Base-by-base conservation (phyloP, 164 flowering plant species). In the Buxus sempervirens region DNA sequence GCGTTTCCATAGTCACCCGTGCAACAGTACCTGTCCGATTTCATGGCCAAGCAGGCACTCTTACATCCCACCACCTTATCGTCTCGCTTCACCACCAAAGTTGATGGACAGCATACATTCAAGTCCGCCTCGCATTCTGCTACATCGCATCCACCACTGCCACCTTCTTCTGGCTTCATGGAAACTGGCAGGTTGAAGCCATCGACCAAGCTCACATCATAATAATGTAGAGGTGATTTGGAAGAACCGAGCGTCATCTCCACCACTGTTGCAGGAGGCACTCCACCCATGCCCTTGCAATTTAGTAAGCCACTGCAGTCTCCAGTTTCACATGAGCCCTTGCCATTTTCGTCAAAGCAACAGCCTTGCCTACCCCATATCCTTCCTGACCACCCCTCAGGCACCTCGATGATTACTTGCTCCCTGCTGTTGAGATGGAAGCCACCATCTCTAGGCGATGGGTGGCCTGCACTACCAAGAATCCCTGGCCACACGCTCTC, bases 151-250 rank as follows among this genome's bases (percentile, higher is more conserved):
- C 90, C 88, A 0, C 73, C 66, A 0, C 88, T 89, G 4, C 94
- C 94, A 0, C 88, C 90, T 0, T 88, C 79, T 0, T 88, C 79
- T 0, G 95, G 95, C 7, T 59, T 76, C 92, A 91, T 88, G 0
- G 97, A 75, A 6, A 91, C 88, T 0, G 95, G 97, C 36, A 91
- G 73, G 68, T 91, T 86, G 71, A 88, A 88, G 13, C 93, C 93
- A 54, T 88, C 93, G 0, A 88, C 90, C 24, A 88, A 58, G 58
- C 90, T 86, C 32, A 88, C 88, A 64, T 88, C 93, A 24, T 88
- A 88, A 85, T 72, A 88, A 71, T 90, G 76, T 21, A 78, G 45
- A 12, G 83, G 75, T 0, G 84, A 83, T 10, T 38, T 54, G 0
- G 82, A 65, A 1, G 83, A 77, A 23, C 85, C 91, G 0, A 90